Conservation (phyloP, 441 rosid genomes). For the Brassica hybrid region DNA sequence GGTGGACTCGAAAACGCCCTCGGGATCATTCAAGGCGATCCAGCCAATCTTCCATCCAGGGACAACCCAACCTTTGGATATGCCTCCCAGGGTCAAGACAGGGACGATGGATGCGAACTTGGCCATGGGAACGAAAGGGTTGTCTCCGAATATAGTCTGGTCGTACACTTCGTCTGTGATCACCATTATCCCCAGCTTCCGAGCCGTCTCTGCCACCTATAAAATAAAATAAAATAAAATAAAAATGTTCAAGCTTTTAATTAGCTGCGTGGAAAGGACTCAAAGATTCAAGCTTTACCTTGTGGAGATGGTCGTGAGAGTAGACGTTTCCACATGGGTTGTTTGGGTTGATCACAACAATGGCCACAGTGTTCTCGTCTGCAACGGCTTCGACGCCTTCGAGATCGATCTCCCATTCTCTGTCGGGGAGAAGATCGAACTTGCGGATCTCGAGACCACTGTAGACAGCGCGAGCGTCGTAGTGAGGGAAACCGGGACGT, state of each 20-base stretch:
- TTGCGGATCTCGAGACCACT: constrained; percentile 52
- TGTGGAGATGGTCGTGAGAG: constrained; percentile 50
- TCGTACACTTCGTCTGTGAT: constrained; percentile 60
- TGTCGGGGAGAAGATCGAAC: constrained; percentile 61
- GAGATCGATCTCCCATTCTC: constrained; percentile 60
- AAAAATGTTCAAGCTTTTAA: constrained; percentile 2
- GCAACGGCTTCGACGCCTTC: constrained; percentile 47
- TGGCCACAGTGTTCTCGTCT: too few relatives aligned
- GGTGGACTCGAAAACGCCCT: constrained; percentile 45
- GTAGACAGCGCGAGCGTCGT: constrained; percentile 48
- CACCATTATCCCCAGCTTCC: constrained; percentile 42
- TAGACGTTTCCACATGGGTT: constrained; percentile 64
- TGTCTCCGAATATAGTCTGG: too few relatives aligned
- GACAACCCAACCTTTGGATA: constrained; percentile 70
- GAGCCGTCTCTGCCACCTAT: constrained; percentile 32
- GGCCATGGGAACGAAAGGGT: constrained; percentile 57
- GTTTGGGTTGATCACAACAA: constrained; percentile 55
- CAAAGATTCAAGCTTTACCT: constrained; percentile 38
- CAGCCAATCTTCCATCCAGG: constrained; percentile 71
- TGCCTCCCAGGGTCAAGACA: constrained; percentile 58
- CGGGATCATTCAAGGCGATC: constrained; percentile 55
- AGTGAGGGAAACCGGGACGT: constrained; percentile 57
- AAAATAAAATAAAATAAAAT: too few relatives aligned
- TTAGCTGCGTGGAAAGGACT: too few relatives aligned
- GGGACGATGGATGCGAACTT: constrained; percentile 59